Base-by-base conservation (phyloP, 495 filamentous ascomycete species). In the Daldinia decipiens region DNA sequence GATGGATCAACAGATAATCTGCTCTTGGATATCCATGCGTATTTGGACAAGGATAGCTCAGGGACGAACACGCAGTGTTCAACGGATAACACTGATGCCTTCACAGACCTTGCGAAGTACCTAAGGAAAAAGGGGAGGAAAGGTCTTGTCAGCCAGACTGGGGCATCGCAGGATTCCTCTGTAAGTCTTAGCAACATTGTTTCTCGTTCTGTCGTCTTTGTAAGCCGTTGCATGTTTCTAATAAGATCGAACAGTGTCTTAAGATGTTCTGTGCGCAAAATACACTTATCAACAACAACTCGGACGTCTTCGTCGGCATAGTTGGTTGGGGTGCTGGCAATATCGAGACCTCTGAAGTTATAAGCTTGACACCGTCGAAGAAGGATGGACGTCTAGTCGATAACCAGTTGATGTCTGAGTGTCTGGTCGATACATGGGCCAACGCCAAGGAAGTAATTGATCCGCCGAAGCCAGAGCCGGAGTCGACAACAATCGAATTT, bases 31-130 rank as follows among this genome's bases (percentile, higher is more conserved):
- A 72, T 82, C 26, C 80, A 80, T 60, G 76, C 77, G 39, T 90
- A 89, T 72, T 81, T 89, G 36, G 88, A 89, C 68, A 76, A 72
- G 34, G 88, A 89, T 71, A 82, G 83, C 71, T 83, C 80, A 21
- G 88, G 87, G 24, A 87, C 84, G 4, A 78, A 85, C 76, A 57
- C 79, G 24, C 67, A 80, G 21, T 89, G 87, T 77, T 78, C 80
- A n/a, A 85, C 82, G 17, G 80, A 87, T 72, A 85, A 86, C 62
- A 78, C 84, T 26, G 78, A 72, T 29, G 80, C 82, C 24, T 88
- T 90, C 70, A 68, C 66, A 3, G 74, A 80, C 1, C 78, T 88
- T 0, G 83, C 84, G 3, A 66, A 77, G 2, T 89, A 79, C 71
- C 73, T 89, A 51, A 74, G 86, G 26, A 54, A 71, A 32, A 82